These are phyloP conservation scores for Nematocida major DNA, from an alignment of 371 early-diverging fungal genomes.

Conservation along the genomic window DNA sequence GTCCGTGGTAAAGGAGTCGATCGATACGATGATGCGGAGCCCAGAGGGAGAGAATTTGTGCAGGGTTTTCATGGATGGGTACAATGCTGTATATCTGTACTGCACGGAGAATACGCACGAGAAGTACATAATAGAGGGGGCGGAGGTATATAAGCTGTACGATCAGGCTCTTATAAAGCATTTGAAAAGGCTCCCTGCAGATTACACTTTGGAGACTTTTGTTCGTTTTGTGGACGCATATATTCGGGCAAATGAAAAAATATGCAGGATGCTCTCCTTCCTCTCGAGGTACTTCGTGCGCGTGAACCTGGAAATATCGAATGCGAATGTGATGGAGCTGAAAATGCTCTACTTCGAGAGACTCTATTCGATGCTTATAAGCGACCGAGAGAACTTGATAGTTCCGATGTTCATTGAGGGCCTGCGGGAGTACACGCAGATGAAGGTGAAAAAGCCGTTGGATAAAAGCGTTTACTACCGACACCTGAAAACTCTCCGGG, in stretches of 20 bases:
- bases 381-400: conserved; percentile 6
- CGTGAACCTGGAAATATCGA: conserved; percentile 32
- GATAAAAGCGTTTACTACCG: background rate
- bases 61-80: conserved; percentile 28
- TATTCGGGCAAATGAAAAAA: conserved; percentile 37
- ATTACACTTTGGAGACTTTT: conserved; percentile 30
- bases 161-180: conserved; percentile 8
- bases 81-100: conserved; percentile 44
- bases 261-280: conserved; percentile 45
- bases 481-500: conserved; percentile 15
- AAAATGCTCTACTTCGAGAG: conserved; percentile 23
- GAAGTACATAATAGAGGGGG: conserved; percentile 41
- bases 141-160: conserved; percentile 31
- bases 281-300: conserved; percentile 45
- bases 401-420: conserved; percentile 13
- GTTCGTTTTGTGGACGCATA: conserved; percentile 27
- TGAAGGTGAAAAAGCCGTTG: background rate
- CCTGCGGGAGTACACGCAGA: background rate
- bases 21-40: background rate
- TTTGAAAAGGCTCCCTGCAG: conserved; percentile 26
- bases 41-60: conserved; percentile 5
- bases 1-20: conserved; percentile 28
- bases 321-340: conserved; percentile 21
- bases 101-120: conserved; percentile 42
- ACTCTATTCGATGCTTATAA: conserved; percentile 8